Evolutionary conservation across 345 rosid species (phyloP).

Genomic region (Hibiscus trionum): DNA sequence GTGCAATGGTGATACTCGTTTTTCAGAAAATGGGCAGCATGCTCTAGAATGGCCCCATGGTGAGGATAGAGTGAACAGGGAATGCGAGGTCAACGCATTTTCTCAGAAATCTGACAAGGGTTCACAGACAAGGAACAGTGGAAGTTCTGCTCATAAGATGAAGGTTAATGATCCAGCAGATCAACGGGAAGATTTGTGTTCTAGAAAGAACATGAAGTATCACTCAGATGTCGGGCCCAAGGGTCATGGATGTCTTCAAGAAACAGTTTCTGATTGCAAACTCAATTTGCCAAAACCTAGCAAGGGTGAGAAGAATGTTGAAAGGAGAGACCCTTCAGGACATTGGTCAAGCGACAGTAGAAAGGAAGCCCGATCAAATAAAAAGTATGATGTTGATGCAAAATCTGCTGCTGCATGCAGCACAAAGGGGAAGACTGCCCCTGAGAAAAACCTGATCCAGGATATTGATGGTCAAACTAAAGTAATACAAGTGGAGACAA

Average conservation of each 20-base stretch:
- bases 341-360: conserved; percentile 18
- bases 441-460: conserved; percentile 13
- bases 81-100: conserved; percentile 5
- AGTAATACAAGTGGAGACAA: conserved; percentile 18
- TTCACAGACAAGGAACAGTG: conserved; percentile 16
- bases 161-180: conserved; percentile 17
- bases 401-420: conserved; percentile 9
- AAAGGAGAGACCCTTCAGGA: conserved; percentile 12
- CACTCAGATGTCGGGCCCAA: conserved; percentile 12
- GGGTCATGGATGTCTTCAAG: conserved; percentile 2
- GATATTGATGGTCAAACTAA: conserved; percentile 19
- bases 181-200: conserved; percentile 12
- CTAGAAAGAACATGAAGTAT: conserved; percentile 18
- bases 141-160: conserved; percentile 13
- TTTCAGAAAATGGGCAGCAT: conserved; percentile 5
- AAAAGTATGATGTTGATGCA: conserved; percentile 21
- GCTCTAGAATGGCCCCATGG: conserved; percentile 1
- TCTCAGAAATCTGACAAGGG: conserved; percentile 14
- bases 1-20: conserved; percentile 13
- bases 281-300: conserved; percentile 10
- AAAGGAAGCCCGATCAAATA: conserved; percentile 18
- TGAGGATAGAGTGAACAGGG: conserved; percentile 13
- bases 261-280: conserved; percentile 12
- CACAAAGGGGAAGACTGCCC: conserved; percentile 10
- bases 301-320: conserved; percentile 21